A percentile compares a stretch with the other conserved stretches of the same genome.
These are phyloP conservation scores for Penicillium malachiteum DNA, from an alignment of 495 filamentous ascomycete genomes.

Conservation along the genomic window DNA sequence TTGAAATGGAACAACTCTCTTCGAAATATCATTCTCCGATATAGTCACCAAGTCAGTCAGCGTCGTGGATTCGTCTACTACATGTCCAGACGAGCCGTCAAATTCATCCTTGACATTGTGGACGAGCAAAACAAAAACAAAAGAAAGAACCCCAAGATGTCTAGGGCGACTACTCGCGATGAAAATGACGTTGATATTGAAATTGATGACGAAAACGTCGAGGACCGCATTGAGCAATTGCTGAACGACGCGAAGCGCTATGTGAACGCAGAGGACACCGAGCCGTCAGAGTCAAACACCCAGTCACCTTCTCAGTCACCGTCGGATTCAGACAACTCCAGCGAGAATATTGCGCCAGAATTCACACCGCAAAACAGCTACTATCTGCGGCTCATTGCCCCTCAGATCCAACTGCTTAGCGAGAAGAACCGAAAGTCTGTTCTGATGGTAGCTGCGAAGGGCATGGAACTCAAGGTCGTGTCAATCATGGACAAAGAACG, in stretches of 20 bases:
- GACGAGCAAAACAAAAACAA: conserved; percentile 79
- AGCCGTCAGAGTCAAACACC: conserved; percentile 30
- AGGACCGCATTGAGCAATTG: conserved; percentile 84
- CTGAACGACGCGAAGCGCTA: conserved; percentile 81
- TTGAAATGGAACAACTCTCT: conserved; percentile 98
- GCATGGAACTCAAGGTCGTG: conserved; percentile 94
- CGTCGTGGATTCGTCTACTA: conserved; percentile 97
- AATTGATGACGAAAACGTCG: conserved; percentile 59
- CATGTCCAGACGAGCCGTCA: conserved; percentile 90
- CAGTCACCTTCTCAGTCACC: conserved; percentile 21
- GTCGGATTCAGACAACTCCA: conserved; percentile 54
- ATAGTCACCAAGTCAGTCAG: conserved; percentile 96
- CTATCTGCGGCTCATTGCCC: conserved; percentile 89
- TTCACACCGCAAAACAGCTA: conserved; percentile 94
- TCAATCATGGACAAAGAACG: conserved; percentile 97
- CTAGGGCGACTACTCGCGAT: conserved; percentile 22
- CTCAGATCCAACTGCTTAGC: conserved; percentile 95
- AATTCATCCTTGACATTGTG: conserved; percentile 96
- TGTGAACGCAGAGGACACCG: conserved; percentile 68
- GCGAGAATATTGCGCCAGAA: conserved; percentile 77
- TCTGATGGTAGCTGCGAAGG: conserved; percentile 88
- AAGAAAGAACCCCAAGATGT: conserved; percentile 44
- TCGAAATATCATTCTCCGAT: conserved; percentile 92
- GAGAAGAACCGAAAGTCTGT: conserved; percentile 95
- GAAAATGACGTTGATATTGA: conserved; percentile 55